Evolutionary conservation across 306 rosid genomes (phyloP), one percentile per base, ranked within the genome.

Genomic region (Castanea mollissima): DNA sequence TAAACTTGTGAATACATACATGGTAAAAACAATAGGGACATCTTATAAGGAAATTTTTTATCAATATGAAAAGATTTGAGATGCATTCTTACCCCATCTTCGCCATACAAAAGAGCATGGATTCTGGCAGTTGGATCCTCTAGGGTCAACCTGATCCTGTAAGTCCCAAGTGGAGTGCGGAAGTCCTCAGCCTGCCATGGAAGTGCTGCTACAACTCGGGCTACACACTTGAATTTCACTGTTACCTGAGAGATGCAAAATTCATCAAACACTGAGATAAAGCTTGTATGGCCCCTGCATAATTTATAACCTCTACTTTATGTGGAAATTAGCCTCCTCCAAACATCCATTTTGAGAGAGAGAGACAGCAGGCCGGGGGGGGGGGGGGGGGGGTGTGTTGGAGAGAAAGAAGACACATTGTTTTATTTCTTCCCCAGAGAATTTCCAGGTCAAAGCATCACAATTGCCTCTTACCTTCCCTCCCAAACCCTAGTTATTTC

Each of bases 91-190:
- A 92, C 97, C 87, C 92, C 94, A 83, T 92, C 97, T 54, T 91
- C 83, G 1, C 44, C 89, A n/a, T 44, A 63, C 15, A 91, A 84
- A 15, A 41, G 63, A 32, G 92, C 97, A 81, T 90, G 90, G 74
- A 95, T 85, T 87, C 98, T 90, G 21, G 95, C 88, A 0, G 99
- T 91, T 55, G 97, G 82, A 72, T 95, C 98, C 84, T 92, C 98
- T 34, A 95, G 68, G 25, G 89, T 89, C 69, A 95, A 79, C 78
- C 83, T 86, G 71, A 92, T 68, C 73, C 80, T 76, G 71, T 84
- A 87, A 49, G 9, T 63, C 58, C 89, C 91, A 57, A 2, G 10
- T 64, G 85, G 76, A 57, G 83, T 76, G 71, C 60, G 4, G 3
- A 88, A 44, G 32, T 81, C 82, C 79, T 73, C 65, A 25, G 92